These are phyloP conservation scores for Polygonum aviculare DNA, from an alignment of 148 eudicot species.

Conservation along the genomic window DNA sequence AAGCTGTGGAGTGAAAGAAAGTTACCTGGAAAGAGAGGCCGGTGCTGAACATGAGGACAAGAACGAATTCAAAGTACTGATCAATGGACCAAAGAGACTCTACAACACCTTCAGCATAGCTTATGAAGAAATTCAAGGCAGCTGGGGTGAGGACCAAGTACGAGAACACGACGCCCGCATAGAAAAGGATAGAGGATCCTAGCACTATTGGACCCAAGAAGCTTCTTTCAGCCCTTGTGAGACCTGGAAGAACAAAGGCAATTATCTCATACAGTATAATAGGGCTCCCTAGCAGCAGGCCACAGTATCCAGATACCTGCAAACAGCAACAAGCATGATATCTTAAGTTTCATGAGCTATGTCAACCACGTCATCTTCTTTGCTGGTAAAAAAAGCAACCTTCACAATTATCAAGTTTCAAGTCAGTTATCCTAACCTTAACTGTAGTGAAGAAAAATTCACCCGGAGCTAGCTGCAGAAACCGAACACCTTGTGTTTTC, in stretches of 20 bases:
- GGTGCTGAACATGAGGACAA: constrained; percentile 93
- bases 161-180: constrained; percentile 77
- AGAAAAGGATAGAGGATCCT: constrained; percentile 88
- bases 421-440: constrained; percentile 43
- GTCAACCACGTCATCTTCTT: background rate
- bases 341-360: background rate
- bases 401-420: background rate
- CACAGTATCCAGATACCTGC: constrained; percentile 99
- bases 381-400: background rate
- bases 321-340: background rate
- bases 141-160: constrained; percentile 95
- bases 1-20: constrained; percentile 8
- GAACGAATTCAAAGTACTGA: constrained; percentile 94
- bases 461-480: constrained; percentile 92
- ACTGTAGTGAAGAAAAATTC: constrained; percentile 97
- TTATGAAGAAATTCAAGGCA: constrained; percentile 91
- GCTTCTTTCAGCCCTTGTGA: constrained; percentile 76
- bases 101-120: constrained; percentile 90
- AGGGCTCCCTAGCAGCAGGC: constrained; percentile 90
- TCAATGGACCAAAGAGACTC: constrained; percentile 98
- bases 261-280: constrained; percentile 88
- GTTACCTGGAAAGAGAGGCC: constrained; percentile 96
- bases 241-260: constrained; percentile 90
- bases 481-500: constrained; percentile 81
- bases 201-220: constrained; percentile 87